Evolutionary conservation across 495 filamentous ascomycete genomes (phyloP).

Genomic region (Penicillium arizonense): DNA sequence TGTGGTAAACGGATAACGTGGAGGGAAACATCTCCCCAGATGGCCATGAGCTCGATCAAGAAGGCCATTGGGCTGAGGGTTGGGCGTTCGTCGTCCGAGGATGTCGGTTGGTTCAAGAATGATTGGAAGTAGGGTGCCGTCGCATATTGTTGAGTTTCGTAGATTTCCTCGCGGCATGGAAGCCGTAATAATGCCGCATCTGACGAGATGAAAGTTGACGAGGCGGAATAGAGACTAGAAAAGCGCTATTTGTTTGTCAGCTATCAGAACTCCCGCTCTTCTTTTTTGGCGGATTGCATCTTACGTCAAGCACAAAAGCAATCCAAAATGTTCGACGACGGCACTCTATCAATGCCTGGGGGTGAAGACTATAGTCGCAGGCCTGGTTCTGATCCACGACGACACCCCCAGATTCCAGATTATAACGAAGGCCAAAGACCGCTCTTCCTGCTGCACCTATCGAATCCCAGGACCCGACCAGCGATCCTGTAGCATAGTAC

Average conservation of each 20-base stretch:
- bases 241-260: conserved; percentile 42
- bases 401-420: conserved; percentile 56
- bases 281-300: conserved; percentile 15
- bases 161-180: conserved; percentile 56
- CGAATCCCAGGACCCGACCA: conserved; percentile 58
- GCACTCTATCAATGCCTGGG: conserved; percentile 60
- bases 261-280: background rate
- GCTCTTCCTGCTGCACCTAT: conserved; percentile 57
- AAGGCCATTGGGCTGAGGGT: conserved; percentile 56
- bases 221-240: conserved; percentile 53
- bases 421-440: conserved; percentile 55
- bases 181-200: conserved; percentile 63
- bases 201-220: conserved; percentile 36
- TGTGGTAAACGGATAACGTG: conserved; percentile 55
- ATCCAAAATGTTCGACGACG: conserved; percentile 68
- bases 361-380: conserved; percentile 57
- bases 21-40: conserved; percentile 64
- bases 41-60: conserved; percentile 56
- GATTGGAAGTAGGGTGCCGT: conserved; percentile 58
- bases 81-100: conserved; percentile 29
- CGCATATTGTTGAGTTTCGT: conserved; percentile 53
- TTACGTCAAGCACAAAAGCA: conserved; percentile 59
- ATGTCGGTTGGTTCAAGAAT: conserved; percentile 33
- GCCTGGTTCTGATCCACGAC: conserved; percentile 40
- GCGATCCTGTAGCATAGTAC: conserved; percentile 57